Evolutionary conservation across 805 yeast genomes (phyloP).

Genomic region (Saccharomycopsis selenospora): DNA sequence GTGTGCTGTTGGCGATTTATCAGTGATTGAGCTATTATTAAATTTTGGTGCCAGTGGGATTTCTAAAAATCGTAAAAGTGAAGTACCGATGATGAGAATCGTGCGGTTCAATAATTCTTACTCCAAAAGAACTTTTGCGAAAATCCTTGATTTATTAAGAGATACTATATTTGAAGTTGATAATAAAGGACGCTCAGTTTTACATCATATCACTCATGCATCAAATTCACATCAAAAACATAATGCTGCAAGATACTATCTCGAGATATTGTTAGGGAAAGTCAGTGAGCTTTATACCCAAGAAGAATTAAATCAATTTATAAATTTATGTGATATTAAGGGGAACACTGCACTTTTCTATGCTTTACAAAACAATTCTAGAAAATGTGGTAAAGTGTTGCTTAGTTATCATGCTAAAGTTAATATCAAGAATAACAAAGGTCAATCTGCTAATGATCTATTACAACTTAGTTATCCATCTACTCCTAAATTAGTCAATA

Average conservation of each 20-base stretch:
- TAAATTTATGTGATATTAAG: constrained; percentile 61
- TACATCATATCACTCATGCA: constrained; percentile 77
- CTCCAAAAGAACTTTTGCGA: constrained; percentile 72
- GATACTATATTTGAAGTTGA: constrained; percentile 77
- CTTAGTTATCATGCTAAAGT: constrained; percentile 43
- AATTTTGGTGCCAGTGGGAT: constrained; percentile 67
- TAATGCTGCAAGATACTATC: constrained; percentile 77
- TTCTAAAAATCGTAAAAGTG: constrained; percentile 60
- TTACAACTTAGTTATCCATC: constrained; percentile 11
- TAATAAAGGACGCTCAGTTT: constrained; percentile 61
- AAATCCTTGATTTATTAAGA: constrained; percentile 65
- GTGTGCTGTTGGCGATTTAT: constrained; percentile 84
- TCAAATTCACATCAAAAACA: constrained; percentile 59
- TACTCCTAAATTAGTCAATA: constrained; percentile 17
- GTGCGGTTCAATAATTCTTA: constrained; percentile 84
- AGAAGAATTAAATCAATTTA: constrained; percentile 36
- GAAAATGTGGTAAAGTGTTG: constrained; percentile 43
- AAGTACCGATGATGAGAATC: constrained; percentile 80
- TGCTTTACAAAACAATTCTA: constrained; percentile 55
- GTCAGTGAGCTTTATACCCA: constrained; percentile 56
- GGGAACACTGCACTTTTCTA: constrained; percentile 79
- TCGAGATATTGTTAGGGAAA: constrained; percentile 68
- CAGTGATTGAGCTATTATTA: constrained; percentile 67
- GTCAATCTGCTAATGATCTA: constrained; percentile 25
- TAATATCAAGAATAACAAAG: constrained; percentile 33